Conservation (phyloP, 495 filamentous ascomycete species). For the Trichodelitschia bisporula region DNA sequence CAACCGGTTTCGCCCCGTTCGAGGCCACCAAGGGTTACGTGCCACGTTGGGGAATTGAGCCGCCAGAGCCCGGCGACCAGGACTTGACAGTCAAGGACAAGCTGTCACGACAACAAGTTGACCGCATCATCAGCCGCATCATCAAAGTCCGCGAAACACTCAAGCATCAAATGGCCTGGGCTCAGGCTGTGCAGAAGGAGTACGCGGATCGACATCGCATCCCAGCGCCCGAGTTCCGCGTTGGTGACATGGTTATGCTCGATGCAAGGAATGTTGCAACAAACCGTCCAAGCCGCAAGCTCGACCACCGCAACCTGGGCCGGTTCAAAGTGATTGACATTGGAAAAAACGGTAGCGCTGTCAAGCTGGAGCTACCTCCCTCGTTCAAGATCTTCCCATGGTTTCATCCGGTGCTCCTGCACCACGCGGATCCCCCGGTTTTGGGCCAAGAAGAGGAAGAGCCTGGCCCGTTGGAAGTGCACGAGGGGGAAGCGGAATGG, state of each 20-base stretch:
- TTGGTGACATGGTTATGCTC: neutral
- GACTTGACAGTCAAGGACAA: neutral
- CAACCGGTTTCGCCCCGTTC: no score
- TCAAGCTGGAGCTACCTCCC: neutral
- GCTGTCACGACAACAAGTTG: neutral
- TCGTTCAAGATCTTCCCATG: neutral
- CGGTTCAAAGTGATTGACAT: neutral
- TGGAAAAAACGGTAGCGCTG: neutral
- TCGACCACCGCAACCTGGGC: neutral
- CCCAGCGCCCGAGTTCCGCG: neutral
- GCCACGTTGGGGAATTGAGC: neutral
- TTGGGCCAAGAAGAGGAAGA: no score
- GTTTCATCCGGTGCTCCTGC: neutral
- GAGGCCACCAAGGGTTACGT: conserved; percentile 1
- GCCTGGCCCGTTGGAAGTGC: no score
- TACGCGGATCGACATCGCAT: neutral
- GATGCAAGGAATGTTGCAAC: neutral
- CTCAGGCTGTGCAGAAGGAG: conserved; percentile 1
- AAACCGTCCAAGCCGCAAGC: neutral
- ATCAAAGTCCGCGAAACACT: neutral
- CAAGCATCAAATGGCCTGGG: neutral
- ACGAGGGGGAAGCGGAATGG: no score
- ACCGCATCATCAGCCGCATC: neutral
- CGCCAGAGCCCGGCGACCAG: neutral
- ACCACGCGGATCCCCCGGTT: no score